Evolutionary conservation across 1,284 basidiomycete genomes (phyloP).

Genomic region (Volvariella surrecta): DNA sequence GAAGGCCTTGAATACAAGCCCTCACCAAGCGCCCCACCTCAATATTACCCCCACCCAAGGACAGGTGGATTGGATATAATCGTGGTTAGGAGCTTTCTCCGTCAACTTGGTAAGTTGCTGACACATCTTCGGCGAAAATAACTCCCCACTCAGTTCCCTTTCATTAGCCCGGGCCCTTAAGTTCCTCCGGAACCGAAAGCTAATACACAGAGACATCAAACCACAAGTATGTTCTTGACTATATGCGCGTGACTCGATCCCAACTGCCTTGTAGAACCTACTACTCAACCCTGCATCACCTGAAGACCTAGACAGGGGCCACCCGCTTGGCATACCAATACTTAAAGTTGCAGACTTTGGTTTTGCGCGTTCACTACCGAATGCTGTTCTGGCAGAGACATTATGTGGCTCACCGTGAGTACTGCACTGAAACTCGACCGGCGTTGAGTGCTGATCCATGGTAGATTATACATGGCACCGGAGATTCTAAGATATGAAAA

Average conservation of each 20-base stretch:
- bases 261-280: slow-evolving; percentile 57
- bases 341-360: slow-evolving; percentile 98
- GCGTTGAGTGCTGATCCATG: background rate
- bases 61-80: slow-evolving; percentile 88
- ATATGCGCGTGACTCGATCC: background rate
- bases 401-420: slow-evolving; percentile 93
- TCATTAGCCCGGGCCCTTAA: slow-evolving; percentile 80
- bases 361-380: slow-evolving; percentile 89
- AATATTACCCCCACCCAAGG: slow-evolving; percentile 86
- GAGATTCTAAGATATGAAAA: slow-evolving; percentile 97
- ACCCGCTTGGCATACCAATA: slow-evolving; percentile 89
- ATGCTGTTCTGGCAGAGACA: slow-evolving; percentile 93
- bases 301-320: slow-evolving; percentile 75
- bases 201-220: slow-evolving; percentile 97
- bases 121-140: background rate
- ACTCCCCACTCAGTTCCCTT: slow-evolving; percentile 6
- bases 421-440: background rate
- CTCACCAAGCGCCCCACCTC: slow-evolving; percentile 53
- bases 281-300: slow-evolving; percentile 79
- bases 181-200: slow-evolving; percentile 82
- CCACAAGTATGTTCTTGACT: slow-evolving; percentile 57
- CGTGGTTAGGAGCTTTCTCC: slow-evolving; percentile 87
- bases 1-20: slow-evolving; percentile 79
- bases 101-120: slow-evolving; percentile 71
- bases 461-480: slow-evolving; percentile 95